phyloP scores from a whole-genome alignment of 2,329 filamentous ascomycete genomes.

The Periconia sp. region DNA sequence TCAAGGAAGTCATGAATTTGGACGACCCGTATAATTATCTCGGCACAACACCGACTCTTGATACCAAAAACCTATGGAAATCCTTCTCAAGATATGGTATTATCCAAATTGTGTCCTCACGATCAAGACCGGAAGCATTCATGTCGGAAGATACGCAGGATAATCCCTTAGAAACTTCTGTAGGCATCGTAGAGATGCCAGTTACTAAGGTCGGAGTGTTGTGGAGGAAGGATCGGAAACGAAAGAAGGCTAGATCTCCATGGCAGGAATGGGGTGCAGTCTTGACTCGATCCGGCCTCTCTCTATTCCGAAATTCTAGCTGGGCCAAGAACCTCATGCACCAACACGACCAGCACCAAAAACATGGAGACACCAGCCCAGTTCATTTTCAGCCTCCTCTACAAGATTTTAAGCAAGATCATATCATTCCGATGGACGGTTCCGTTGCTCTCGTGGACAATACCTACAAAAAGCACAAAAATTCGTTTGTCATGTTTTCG shows the following conservation, averaged over 20 bases:
- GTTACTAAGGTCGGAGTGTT: constrained; percentile 93
- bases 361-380: constrained; percentile 75
- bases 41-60: constrained; percentile 75
- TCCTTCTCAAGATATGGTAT: constrained; percentile 92
- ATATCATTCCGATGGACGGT: constrained; percentile 89
- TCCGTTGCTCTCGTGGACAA: constrained; percentile 87
- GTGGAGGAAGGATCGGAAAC: constrained; percentile 94
- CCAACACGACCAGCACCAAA: constrained; percentile 84
- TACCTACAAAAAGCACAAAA: constrained; percentile 92
- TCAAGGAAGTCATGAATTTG: constrained; percentile 90
- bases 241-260: constrained; percentile 90
- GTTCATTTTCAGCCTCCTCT: constrained; percentile 91
- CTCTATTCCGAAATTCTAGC: constrained; percentile 90
- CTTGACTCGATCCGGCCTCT: constrained; percentile 93
- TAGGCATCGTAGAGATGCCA: constrained; percentile 95
- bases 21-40: constrained; percentile 92
- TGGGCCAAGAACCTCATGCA: constrained; percentile 93
- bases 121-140: constrained; percentile 93
- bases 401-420: constrained; percentile 91
- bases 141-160: constrained; percentile 84
- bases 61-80: constrained; percentile 81
- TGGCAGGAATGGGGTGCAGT: constrained; percentile 99
- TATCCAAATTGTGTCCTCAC: constrained; percentile 91
- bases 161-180: constrained; percentile 80
- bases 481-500: constrained; percentile 89